Conservation (phyloP, 495 filamentous ascomycete genomes). For the Choiromyces venosus region DNA sequence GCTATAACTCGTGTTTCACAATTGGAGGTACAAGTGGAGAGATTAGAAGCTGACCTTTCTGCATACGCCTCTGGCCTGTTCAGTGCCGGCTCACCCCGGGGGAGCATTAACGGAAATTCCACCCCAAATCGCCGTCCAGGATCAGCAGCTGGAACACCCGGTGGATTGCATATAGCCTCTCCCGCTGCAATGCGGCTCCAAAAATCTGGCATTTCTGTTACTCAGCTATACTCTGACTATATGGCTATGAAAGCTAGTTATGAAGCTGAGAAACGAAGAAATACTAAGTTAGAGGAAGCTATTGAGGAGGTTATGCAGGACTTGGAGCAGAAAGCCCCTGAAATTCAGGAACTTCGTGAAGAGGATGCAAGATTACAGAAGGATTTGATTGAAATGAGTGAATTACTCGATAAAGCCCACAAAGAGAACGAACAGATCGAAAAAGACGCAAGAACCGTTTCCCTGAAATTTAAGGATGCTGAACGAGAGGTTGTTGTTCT, state of each 20-base stretch:
- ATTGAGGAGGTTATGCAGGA: constrained; percentile 71
- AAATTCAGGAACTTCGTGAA: constrained; percentile 60
- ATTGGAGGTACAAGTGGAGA: constrained; percentile 49
- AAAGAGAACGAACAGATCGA: constrained; percentile 55
- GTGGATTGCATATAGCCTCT: constrained; percentile 48
- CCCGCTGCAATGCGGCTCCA: constrained; percentile 52
- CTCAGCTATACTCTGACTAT: constrained; percentile 64
- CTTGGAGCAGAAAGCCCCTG: constrained; percentile 64
- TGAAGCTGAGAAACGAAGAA: constrained; percentile 62
- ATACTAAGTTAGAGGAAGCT: constrained; percentile 62
- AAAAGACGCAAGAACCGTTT: constrained; percentile 64
- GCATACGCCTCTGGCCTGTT: constrained; percentile 34
- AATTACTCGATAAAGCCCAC: constrained; percentile 56
- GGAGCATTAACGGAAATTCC: constrained; percentile 51
- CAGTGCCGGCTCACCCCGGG: constrained; percentile 51
- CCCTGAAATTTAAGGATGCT: constrained; percentile 63
- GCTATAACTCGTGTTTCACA: constrained; percentile 66
- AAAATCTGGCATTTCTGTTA: constrained; percentile 57
- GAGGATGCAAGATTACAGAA: constrained; percentile 63
- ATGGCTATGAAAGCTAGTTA: constrained; percentile 56
- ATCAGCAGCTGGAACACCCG: constrained; percentile 47
- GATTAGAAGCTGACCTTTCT: constrained; percentile 38
- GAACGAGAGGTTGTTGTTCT: constrained; percentile 71
- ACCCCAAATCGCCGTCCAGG: constrained; percentile 49
- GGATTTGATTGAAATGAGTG: constrained; percentile 76